phyloP scores from a whole-genome alignment of 2,329 filamentous ascomycete genomes.

The Phialophora expanda region DNA sequence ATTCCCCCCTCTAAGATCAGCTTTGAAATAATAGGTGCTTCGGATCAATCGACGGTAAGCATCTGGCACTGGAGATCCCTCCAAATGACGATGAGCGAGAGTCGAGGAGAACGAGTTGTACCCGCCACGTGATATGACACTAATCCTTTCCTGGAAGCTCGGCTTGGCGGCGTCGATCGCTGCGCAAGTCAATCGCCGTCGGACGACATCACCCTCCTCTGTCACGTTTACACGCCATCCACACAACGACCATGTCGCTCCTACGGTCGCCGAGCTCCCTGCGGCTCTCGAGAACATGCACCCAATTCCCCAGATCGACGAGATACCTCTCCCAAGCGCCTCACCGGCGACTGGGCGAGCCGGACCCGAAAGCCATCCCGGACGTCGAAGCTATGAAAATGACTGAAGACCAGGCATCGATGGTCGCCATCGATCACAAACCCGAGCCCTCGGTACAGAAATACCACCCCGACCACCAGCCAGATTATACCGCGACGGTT shows the following conservation, averaged over 20 bases:
- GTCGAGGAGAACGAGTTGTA: not conserved
- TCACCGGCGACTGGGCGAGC: conserved; percentile 42
- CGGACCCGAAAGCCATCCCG: conserved; percentile 51
- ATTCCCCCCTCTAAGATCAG: too few relatives aligned
- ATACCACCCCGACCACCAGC: conserved; percentile 68
- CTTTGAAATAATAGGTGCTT: too few relatives aligned
- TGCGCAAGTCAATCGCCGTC: not conserved
- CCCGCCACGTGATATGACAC: not conserved
- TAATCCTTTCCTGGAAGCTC: not conserved
- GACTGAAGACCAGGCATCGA: conserved; percentile 47
- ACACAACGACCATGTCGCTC: conserved; percentile 63
- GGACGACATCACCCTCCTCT: conserved; percentile 2
- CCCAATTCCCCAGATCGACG: conserved; percentile 42
- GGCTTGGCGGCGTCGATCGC: not conserved
- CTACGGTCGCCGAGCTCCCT: conserved; percentile 59
- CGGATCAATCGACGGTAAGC: too few relatives aligned
- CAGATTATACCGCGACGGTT: conserved; percentile 78
- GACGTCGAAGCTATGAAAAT: conserved; percentile 48
- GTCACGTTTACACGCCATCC: not conserved
- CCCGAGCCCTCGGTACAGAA: conserved; percentile 57
- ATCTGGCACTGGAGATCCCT: too few relatives aligned
- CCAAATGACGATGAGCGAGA: not conserved
- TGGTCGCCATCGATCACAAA: conserved; percentile 48
- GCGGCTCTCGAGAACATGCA: conserved; percentile 40
- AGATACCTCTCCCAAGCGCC: conserved; percentile 60